Percentiles rank a stretch among this genome's conserved stretches.
These are phyloP conservation scores for Digitaria exilis DNA, from an alignment of 202 grass and related monocot species.

Conservation along the genomic window DNA sequence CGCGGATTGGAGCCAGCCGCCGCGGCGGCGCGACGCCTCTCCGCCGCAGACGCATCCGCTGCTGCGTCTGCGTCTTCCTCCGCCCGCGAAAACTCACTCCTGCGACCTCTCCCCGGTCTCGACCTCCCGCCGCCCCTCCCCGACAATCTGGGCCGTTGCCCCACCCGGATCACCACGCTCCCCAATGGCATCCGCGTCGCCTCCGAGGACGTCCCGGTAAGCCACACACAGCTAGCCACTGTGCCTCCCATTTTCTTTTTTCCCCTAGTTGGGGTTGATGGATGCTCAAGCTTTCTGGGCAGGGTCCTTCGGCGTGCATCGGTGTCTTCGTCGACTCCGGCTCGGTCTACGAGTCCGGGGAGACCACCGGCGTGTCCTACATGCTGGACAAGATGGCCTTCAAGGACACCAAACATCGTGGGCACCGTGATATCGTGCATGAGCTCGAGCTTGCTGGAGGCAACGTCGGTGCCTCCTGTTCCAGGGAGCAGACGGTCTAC, in stretches of 20 bases:
- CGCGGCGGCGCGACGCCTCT: slow-evolving; percentile 8
- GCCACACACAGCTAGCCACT: background rate
- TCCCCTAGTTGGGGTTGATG: slow-evolving; percentile 14
- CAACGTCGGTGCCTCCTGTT: slow-evolving; percentile 50
- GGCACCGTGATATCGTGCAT: slow-evolving; percentile 55
- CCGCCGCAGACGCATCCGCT: slow-evolving; percentile 16
- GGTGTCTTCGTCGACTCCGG: slow-evolving; percentile 80
- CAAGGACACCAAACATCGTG: slow-evolving; percentile 77
- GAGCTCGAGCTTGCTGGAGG: slow-evolving; percentile 66
- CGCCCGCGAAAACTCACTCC: slow-evolving; percentile 52
- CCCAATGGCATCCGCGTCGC: slow-evolving; percentile 82
- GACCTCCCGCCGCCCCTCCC: slow-evolving; percentile 54
- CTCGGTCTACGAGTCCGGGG: slow-evolving; percentile 68
- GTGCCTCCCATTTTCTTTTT: background rate
- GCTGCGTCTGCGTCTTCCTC: slow-evolving; percentile 13
- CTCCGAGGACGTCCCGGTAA: slow-evolving; percentile 74
- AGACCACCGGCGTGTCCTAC: slow-evolving; percentile 56
- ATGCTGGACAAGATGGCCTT: slow-evolving; percentile 79
- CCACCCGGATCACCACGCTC: slow-evolving; percentile 78
- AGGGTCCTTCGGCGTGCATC: slow-evolving; percentile 80
- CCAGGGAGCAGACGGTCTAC: slow-evolving; percentile 87
- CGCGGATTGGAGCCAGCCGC: background rate
- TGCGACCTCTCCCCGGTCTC: slow-evolving; percentile 48
- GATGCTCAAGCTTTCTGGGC: slow-evolving; percentile 2
- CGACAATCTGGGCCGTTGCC: slow-evolving; percentile 43